Evolutionary conservation across 441 rosid species (phyloP).

Genomic region (Syzygium syzygioides): DNA sequence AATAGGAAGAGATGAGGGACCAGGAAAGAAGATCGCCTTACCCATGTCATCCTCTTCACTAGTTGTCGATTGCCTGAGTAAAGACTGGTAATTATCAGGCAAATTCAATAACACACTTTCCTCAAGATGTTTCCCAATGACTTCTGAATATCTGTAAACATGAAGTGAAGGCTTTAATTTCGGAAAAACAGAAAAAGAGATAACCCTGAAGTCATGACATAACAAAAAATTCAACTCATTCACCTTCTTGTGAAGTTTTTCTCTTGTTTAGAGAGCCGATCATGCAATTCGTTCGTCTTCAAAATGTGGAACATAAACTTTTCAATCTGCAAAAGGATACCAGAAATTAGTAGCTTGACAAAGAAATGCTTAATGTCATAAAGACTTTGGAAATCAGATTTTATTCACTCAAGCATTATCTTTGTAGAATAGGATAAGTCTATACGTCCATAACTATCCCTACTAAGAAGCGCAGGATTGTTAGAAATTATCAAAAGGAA

Average conservation of each 20-base stretch:
- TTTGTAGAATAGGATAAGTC: not conserved
- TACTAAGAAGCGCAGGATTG: not conserved
- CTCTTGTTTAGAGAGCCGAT: conserved; percentile 57
- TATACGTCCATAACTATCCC: not conserved
- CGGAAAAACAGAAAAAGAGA: not conserved
- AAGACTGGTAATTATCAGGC: conserved; percentile 69
- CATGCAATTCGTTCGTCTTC: conserved; percentile 40
- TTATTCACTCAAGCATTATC: not conserved
- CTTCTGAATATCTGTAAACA: conserved; percentile 47
- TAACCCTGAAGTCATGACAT: not conserved
- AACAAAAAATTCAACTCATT: not conserved
- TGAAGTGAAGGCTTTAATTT: not conserved
- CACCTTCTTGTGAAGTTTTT: conserved; percentile 60
- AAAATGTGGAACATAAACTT: conserved; percentile 58
- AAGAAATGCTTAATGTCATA: not conserved
- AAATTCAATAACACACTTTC: conserved; percentile 67
- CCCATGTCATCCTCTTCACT: conserved; percentile 88
- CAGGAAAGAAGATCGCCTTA: conserved; percentile 11
- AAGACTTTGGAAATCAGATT: not conserved
- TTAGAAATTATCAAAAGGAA: not conserved
- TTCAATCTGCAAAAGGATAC: conserved; percentile 49
- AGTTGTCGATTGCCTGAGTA: conserved; percentile 61
- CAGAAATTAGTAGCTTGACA: not conserved
- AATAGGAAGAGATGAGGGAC: not conserved
- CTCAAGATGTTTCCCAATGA: conserved; percentile 64